A percentile compares a stretch with the other conserved stretches of the same genome.
Conservation (phyloP, 2,329 filamentous ascomycete species). For the Cercospora zeina region DNA sequence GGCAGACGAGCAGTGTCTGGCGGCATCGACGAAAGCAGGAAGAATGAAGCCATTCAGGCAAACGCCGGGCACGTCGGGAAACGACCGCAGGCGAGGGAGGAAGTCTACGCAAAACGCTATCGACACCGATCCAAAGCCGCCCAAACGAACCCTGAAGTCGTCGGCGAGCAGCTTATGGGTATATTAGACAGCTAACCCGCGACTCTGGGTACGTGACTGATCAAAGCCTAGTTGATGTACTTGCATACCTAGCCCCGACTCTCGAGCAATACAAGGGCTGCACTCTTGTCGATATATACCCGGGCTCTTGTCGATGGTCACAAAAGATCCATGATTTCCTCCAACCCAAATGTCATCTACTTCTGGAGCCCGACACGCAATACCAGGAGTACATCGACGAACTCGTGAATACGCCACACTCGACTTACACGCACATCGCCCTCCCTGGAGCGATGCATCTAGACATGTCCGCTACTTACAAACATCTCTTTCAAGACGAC, state of each 20-base stretch:
- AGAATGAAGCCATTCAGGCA: neutral
- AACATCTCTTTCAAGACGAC: slow-evolving; percentile 50
- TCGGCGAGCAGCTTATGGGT: slow-evolving; percentile 32
- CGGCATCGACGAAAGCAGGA: no score
- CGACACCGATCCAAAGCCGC: neutral
- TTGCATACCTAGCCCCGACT: slow-evolving; percentile 67
- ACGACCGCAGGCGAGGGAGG: neutral
- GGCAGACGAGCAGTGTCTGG: no score
- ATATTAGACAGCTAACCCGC: neutral
- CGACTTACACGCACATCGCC: slow-evolving; percentile 52
- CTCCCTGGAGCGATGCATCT: slow-evolving; percentile 32
- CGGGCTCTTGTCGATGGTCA: slow-evolving; percentile 77
- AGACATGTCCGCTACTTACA: slow-evolving; percentile 44
- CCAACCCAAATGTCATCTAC: slow-evolving; percentile 75
- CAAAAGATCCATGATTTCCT: slow-evolving; percentile 71
- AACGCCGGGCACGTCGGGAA: no score
- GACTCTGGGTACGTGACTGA: neutral
- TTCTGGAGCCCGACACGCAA: slow-evolving; percentile 70
- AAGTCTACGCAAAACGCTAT: neutral
- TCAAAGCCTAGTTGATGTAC: slow-evolving; percentile 59
- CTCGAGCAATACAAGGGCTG: slow-evolving; percentile 72
- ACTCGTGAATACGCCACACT: slow-evolving; percentile 43
- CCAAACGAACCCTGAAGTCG: slow-evolving; percentile 24
- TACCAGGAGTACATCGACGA: slow-evolving; percentile 63
- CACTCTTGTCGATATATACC: slow-evolving; percentile 84